Evolutionary conservation across 23 red algal species (phyloP), one percentile per base, ranked within the genome.

Genomic region (Gracilaria vermiculophylla): DNA sequence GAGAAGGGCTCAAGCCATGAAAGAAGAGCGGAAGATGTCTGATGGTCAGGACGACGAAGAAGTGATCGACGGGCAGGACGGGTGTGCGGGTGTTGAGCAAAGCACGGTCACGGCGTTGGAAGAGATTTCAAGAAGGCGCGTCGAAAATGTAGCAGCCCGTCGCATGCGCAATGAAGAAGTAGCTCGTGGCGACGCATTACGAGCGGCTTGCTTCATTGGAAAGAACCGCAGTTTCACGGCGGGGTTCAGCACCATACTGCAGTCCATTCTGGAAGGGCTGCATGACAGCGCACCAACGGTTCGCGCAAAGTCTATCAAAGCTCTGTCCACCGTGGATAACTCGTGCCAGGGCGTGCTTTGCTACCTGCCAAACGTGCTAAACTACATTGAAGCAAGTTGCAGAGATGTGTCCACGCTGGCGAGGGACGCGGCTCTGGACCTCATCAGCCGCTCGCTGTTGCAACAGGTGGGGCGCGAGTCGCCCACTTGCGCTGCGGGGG

Each of bases 261-360:
- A 78, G 29, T 41, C 86, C 23, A 90, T 90, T 67, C 62, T 66
- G 43, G 86, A 90, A 12, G 86, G 86, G 20, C 40, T 90, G 86
- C 75, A 90, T 50, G 73, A 90, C 58, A 47, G 25, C 33, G 86
- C 72, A 25, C 86, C 86, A 36, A 79, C 86, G 17, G 60, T 90
- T 32, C 70, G 86, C 24, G 75, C 86, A 51, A 90, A 90, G 75
- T 78, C 86, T 21, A 90, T 90, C 45, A 90, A 80, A 43, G 75
- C 86, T 8, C 61, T 90, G 23, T 90, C 86, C 60, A 4, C 42
- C 5, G 64, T 90, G 11, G 86, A 78, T 39, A 53, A 67, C 21
- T 32, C 73, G n/a, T 78, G 56, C 35, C 72, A 37, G 21, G 86
- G 73, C 9, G 16, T 90, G 12, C 58, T 90, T 50, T 57, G 61